Conservation (phyloP, 1,284 basidiomycete genomes). For the Schizophyllum amplum region DNA sequence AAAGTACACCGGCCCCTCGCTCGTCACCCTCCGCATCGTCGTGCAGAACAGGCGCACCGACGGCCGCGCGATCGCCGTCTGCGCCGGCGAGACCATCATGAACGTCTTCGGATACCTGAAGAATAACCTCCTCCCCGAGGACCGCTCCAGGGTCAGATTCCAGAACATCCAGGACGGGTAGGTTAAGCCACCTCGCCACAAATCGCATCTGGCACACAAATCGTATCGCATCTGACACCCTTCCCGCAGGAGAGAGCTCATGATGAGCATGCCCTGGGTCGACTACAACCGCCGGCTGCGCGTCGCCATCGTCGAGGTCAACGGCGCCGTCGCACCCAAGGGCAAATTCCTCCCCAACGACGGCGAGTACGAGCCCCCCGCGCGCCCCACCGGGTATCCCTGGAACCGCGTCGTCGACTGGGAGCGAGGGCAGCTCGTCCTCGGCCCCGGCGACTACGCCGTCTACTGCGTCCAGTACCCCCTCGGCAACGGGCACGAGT, state of each 20-base stretch:
- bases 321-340: neutral
- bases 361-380: neutral
- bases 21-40: neutral
- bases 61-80: neutral
- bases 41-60: neutral
- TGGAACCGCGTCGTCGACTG: neutral
- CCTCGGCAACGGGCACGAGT: neutral
- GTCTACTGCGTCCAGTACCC: neutral
- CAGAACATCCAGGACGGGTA: neutral
- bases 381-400: neutral
- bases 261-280: neutral
- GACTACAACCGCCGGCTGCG: neutral
- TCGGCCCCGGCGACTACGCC: neutral
- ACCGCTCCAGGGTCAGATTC: neutral
- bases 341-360: neutral
- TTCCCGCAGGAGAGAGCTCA: neutral
- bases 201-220: neutral
- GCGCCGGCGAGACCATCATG: neutral
- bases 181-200: neutral
- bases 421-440: neutral
- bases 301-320: neutral
- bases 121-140: neutral
- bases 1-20: neutral
- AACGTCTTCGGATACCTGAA: neutral
- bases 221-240: neutral